A percentile compares a stretch with the other conserved stretches of the same genome.
phyloP scores from a whole-genome alignment of 2,329 filamentous ascomycete species.

The Geosmithia flava region DNA sequence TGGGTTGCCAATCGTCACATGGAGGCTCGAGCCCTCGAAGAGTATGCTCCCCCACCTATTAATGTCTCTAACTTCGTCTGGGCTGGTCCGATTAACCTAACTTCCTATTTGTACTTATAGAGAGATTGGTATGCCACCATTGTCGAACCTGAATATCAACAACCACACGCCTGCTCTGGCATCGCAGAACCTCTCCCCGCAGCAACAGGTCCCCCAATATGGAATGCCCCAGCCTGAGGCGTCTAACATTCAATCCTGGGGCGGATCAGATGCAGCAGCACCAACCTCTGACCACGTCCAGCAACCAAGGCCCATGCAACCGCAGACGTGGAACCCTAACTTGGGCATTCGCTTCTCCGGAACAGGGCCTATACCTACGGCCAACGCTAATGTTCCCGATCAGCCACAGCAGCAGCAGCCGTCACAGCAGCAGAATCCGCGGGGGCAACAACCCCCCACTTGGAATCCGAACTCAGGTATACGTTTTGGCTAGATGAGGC shows the following conservation, averaged over 20 bases:
- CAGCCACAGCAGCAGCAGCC: conserved; percentile 11
- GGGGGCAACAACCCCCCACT: conserved; percentile 19
- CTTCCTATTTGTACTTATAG: conserved; percentile 12
- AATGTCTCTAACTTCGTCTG: background rate
- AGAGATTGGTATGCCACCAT: conserved; percentile 38
- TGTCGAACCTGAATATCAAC: conserved; percentile 28
- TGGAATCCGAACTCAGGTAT: conserved; percentile 51
- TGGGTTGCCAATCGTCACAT: conserved; percentile 73
- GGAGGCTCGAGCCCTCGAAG: conserved; percentile 69
- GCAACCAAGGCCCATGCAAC: conserved; percentile 36
- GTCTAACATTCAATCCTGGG: conserved; percentile 46
- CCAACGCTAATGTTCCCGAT: background rate
- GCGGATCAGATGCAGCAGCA: conserved; percentile 14
- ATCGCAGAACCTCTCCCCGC: conserved; percentile 9
- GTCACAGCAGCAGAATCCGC: conserved; percentile 10
- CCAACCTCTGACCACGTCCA: conserved; percentile 39
- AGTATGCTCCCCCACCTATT: conserved; percentile 32
- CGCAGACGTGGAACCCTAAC: conserved; percentile 57
- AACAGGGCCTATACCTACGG: background rate
- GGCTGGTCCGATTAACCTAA: background rate
- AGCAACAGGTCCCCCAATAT: conserved; percentile 11
- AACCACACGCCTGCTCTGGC: conserved; percentile 6
- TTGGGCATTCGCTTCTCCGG: conserved; percentile 43
- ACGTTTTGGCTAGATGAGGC: conserved; percentile 30
- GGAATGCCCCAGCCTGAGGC: conserved; percentile 22